phyloP scores from a whole-genome alignment of 2,329 filamentous ascomycete genomes.

The Sclerotinia spermophila region DNA sequence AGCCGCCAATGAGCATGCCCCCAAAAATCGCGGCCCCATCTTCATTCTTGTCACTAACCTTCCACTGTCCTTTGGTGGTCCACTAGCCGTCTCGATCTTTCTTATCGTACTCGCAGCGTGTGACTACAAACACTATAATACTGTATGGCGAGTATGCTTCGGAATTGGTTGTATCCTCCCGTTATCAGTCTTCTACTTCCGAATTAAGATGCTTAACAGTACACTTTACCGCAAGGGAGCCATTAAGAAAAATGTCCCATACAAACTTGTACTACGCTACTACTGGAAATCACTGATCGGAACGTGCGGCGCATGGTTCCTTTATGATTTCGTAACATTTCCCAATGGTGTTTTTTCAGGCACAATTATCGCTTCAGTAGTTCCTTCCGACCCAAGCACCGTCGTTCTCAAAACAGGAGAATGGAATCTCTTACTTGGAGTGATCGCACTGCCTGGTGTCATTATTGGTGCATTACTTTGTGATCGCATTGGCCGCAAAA shows the following conservation, averaged over 20 bases:
- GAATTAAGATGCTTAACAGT: conserved; percentile 50
- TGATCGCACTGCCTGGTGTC: conserved; percentile 47
- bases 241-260: conserved; percentile 50
- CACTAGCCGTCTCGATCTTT: conserved; percentile 45
- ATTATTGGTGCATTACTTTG: conserved; percentile 48
- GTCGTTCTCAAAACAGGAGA: conserved; percentile 44
- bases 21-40: conserved; percentile 41
- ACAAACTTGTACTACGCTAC: conserved; percentile 47
- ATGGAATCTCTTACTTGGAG: conserved; percentile 47
- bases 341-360: conserved; percentile 46
- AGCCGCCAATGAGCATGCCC: conserved; percentile 46
- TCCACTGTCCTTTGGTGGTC: conserved; percentile 41
- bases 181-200: conserved; percentile 53
- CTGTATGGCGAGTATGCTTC: conserved; percentile 48
- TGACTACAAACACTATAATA: conserved; percentile 39
- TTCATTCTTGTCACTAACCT: conserved; percentile 48
- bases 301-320: conserved; percentile 51
- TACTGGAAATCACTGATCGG: conserved; percentile 54
- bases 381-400: conserved; percentile 34
- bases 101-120: conserved; percentile 44
- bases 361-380: conserved; percentile 43
- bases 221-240: conserved; percentile 50
- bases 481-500: conserved; percentile 47
- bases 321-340: conserved; percentile 45
- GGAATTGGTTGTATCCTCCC: conserved; percentile 49